phyloP scores from a whole-genome alignment of 768 basidiomycete species.

The Porpolomopsis calyptriformis region DNA sequence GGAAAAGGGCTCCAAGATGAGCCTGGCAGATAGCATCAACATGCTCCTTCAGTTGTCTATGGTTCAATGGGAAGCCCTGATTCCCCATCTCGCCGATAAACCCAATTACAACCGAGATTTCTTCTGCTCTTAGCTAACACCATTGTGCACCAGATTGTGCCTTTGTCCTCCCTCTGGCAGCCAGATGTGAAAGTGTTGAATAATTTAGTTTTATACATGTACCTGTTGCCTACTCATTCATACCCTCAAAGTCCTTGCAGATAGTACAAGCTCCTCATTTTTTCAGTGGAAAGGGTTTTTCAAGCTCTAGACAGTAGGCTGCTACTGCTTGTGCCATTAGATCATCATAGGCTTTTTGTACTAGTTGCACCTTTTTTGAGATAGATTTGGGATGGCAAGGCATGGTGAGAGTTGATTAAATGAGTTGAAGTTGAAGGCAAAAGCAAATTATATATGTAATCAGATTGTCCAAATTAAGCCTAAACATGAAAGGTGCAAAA shows the following conservation, averaged over 20 bases:
- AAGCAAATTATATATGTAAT: too few species aligned
- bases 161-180: constrained; percentile 14
- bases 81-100: constrained; percentile 19
- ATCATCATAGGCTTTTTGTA: constrained; percentile 2
- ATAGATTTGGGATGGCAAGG: constrained; percentile 11
- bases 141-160: constrained; percentile 17
- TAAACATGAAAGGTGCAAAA: too few species aligned
- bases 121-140: constrained; percentile 19
- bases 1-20: constrained; percentile 20
- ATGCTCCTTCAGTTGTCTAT: constrained; percentile 18
- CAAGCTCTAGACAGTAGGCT: constrained; percentile 5
- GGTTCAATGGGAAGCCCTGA: constrained; percentile 26
- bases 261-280: not conserved
- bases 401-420: constrained; percentile 4
- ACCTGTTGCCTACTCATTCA: constrained; percentile 6
- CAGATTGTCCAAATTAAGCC: too few species aligned
- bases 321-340: constrained; percentile 4
- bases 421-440: too few species aligned
- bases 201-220: constrained; percentile 10
- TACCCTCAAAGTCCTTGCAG: not conserved
- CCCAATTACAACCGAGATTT: constrained; percentile 23
- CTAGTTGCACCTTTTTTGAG: constrained; percentile 9
- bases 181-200: constrained; percentile 9
- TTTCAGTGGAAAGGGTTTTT: not conserved
- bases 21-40: constrained; percentile 20